A percentile compares a stretch with the other conserved stretches of the same genome.
Conservation (phyloP, 345 rosid genomes). For the Corymbia maculata region DNA sequence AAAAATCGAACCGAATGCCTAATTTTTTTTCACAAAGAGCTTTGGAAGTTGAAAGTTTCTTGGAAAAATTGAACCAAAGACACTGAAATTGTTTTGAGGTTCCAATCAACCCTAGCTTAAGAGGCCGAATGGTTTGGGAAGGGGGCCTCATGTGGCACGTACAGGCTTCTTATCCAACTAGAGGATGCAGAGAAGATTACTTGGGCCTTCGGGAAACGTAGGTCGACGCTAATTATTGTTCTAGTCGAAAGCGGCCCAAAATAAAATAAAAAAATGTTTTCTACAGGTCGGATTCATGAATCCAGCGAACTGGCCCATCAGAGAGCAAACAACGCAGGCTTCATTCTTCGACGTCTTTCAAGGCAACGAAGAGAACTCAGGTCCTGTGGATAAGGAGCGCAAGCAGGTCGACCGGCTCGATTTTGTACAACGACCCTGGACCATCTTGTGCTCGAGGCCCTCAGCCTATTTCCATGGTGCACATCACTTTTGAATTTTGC, state of each 20-base stretch:
- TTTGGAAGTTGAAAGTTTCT: too few relatives aligned
- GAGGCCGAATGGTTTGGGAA: background rate
- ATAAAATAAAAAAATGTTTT: background rate
- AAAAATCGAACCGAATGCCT: too few relatives aligned
- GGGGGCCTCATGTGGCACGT: background rate
- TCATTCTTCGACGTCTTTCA: background rate
- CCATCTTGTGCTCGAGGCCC: background rate
- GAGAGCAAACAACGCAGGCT: background rate
- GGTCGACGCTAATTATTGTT: background rate
- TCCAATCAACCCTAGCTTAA: background rate
- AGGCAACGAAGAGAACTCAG: background rate
- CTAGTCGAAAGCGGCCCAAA: background rate
- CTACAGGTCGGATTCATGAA: background rate
- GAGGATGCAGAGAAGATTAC: background rate
- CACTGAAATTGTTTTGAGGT: background rate
- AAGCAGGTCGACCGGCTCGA: background rate
- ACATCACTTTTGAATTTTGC: too few relatives aligned
- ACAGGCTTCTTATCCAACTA: background rate
- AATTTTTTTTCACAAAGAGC: too few relatives aligned
- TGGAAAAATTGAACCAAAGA: too few relatives aligned
- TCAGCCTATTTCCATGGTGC: too few relatives aligned
- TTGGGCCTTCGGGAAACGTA: background rate
- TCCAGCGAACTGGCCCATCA: background rate
- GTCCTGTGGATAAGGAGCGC: background rate
- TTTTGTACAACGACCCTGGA: background rate